Evolutionary conservation across 2,329 filamentous ascomycete species (phyloP).

Genomic region (Didymella pomorum): DNA sequence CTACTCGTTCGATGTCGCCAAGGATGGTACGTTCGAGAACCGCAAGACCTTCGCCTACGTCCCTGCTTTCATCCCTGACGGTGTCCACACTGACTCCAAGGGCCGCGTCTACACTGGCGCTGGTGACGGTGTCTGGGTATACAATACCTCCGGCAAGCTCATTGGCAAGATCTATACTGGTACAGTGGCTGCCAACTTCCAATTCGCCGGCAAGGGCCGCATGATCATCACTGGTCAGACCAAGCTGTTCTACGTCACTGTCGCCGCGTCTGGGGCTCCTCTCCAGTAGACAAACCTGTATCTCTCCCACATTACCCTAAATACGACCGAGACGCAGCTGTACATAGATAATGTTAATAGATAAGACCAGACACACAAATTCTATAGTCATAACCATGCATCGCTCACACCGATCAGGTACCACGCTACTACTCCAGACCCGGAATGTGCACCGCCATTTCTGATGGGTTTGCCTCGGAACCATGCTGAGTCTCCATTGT

Average conservation of each 20-base stretch:
- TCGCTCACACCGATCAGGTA: not conserved
- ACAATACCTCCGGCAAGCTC: constrained; percentile 54
- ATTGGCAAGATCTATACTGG: constrained; percentile 51
- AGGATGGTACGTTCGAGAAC: constrained; percentile 32
- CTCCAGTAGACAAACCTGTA: constrained; percentile 10
- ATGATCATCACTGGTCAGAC: constrained; percentile 38
- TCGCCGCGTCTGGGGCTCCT: constrained; percentile 28
- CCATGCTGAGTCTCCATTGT: no score
- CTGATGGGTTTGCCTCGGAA: not conserved
- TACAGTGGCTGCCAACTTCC: constrained; percentile 33
- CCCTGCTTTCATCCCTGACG: constrained; percentile 31
- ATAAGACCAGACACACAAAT: not conserved
- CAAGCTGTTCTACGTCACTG: constrained; percentile 35
- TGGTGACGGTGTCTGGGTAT: constrained; percentile 61
- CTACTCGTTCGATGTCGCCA: constrained; percentile 33
- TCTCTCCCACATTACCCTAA: not conserved
- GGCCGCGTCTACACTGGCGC: constrained; percentile 65
- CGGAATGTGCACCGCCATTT: not conserved
- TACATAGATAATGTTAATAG: constrained; percentile 3
- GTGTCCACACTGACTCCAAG: constrained; percentile 41
- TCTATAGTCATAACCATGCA: not conserved
- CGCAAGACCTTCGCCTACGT: constrained; percentile 36
- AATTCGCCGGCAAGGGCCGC: constrained; percentile 36
- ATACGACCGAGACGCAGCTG: not conserved
- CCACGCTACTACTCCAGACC: not conserved